phyloP scores from a whole-genome alignment of 2,329 filamentous ascomycete genomes.

The Phyllosticta ampelicida region DNA sequence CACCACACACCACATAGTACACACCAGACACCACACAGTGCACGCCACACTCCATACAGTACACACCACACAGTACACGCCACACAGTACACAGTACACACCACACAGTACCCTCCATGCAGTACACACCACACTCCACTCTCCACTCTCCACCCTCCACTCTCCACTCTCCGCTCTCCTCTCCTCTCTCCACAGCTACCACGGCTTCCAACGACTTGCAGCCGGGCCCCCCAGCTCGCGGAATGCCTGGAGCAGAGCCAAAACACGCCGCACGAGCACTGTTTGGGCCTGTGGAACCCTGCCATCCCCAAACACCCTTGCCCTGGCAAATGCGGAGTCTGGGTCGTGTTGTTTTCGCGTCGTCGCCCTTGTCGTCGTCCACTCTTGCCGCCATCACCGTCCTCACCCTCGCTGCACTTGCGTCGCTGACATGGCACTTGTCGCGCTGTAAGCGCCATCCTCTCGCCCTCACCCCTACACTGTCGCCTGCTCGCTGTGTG shows the following conservation, averaged over 20 bases:
- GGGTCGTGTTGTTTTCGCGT: background rate
- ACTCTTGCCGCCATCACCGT: background rate
- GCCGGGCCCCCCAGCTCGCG: background rate
- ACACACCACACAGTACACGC: too few species aligned
- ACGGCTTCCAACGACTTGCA: too few species aligned
- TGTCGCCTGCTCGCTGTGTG: background rate
- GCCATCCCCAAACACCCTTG: background rate
- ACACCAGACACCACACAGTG: too few species aligned
- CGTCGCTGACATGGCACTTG: background rate
- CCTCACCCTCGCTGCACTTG: too few species aligned
- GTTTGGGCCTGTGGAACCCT: background rate
- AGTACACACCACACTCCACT: too few species aligned
- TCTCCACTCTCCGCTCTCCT: too few species aligned
- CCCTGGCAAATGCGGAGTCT: background rate
- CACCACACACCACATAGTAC: too few species aligned
- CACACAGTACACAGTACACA: too few species aligned
- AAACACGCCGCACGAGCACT: background rate
- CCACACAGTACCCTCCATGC: too few species aligned
- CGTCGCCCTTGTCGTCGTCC: background rate
- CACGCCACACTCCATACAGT: too few species aligned
- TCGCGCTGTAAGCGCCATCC: background rate
- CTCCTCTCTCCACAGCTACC: too few species aligned
- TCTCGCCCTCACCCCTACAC: background rate
- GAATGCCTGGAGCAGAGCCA: background rate
- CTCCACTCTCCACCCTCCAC: too few species aligned